Evolutionary conservation across 2,329 filamentous ascomycete genomes (phyloP).

Genomic region (Sclerotinia sclerotiorum): DNA sequence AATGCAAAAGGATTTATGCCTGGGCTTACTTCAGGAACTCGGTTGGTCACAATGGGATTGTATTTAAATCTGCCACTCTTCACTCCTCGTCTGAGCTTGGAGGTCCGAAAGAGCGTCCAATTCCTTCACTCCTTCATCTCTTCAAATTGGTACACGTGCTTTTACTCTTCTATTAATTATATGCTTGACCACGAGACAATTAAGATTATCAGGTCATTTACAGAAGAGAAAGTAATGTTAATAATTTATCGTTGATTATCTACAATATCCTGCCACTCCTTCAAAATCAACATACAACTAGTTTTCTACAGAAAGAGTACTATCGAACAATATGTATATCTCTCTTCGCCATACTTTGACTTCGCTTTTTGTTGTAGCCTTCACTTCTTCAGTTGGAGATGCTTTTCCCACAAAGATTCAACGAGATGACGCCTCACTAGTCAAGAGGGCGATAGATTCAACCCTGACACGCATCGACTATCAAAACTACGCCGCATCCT

Average conservation of each 20-base stretch:
- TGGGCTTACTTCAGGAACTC: slow-evolving; percentile 2
- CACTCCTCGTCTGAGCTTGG: background rate
- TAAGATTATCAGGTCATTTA: background rate
- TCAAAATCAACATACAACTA: background rate
- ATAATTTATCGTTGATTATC: background rate
- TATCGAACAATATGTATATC: slow-evolving; percentile 10
- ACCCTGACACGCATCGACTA: slow-evolving; percentile 2
- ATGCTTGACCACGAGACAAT: background rate
- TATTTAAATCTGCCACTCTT: slow-evolving; percentile 9
- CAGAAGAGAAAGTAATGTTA: background rate
- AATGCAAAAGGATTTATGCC: background rate
- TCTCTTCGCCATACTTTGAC: background rate
- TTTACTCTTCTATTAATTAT: background rate
- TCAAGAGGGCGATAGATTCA: background rate
- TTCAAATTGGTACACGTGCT: background rate
- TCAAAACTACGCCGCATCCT: slow-evolving; percentile 19
- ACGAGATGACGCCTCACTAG: background rate
- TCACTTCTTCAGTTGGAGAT: background rate
- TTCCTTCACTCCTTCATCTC: background rate
- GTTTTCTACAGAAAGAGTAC: background rate
- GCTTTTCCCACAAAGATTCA: slow-evolving; percentile 2
- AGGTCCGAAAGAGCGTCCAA: background rate
- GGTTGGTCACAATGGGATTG: background rate
- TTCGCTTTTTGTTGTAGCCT: background rate
- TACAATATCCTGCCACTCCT: background rate